Evolutionary conservation across 805 yeast genomes (phyloP).

Genomic region (Saccharomycopsis vini): DNA sequence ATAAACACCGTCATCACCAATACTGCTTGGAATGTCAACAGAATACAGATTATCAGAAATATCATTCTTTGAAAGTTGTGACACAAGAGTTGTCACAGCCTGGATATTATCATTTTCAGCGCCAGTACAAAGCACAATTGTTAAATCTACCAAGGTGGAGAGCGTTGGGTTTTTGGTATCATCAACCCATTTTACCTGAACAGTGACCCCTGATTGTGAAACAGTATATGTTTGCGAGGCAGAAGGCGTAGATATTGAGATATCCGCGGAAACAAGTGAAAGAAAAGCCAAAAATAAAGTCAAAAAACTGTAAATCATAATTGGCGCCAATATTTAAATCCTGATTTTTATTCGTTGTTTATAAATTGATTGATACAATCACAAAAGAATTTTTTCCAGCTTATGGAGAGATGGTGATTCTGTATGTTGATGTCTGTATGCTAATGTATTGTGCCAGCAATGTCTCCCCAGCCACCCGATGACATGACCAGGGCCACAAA

Average conservation of each 20-base stretch:
- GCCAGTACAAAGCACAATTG: constrained; percentile 59
- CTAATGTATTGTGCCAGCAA: no score
- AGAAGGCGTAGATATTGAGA: constrained; percentile 23
- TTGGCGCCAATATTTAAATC: no score
- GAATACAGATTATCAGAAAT: constrained; percentile 29
- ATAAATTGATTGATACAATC: no score
- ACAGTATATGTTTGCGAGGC: constrained; percentile 21
- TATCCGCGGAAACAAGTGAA: constrained; percentile 27
- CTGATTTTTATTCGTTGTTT: no score
- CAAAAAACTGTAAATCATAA: no score
- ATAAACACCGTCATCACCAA: constrained; percentile 57
- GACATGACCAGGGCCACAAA: no score
- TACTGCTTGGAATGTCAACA: constrained; percentile 33
- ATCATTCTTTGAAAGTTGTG: constrained; percentile 29
- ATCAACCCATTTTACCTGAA: constrained; percentile 42
- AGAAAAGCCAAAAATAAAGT: background rate
- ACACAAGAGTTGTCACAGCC: constrained; percentile 34
- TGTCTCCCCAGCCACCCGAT: no score
- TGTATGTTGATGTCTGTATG: no score
- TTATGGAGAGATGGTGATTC: no score
- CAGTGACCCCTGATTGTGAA: constrained; percentile 24
- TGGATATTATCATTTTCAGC: constrained; percentile 36
- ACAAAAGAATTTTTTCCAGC: no score
- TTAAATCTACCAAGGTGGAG: constrained; percentile 32
- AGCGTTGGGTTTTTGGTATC: constrained; percentile 42